Evolutionary conservation across 192 early-diverging fungal genomes (phyloP), one percentile per base, ranked within the genome.

Genomic region (Podila minutissima): DNA sequence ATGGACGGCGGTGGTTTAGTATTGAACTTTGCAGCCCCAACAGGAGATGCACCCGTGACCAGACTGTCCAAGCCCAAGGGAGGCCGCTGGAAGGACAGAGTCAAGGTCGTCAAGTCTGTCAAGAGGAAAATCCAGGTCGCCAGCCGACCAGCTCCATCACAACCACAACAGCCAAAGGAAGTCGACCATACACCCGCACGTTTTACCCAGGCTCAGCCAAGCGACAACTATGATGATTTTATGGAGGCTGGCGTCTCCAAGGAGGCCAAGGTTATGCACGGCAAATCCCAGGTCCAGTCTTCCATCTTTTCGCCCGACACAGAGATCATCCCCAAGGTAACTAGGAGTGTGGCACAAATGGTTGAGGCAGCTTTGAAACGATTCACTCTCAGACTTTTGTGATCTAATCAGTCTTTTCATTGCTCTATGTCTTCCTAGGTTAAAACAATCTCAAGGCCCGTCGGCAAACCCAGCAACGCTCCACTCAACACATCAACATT

Each of bases 221-320:
- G 68, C 26, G 63, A 73, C 35, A 67, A 64, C 17, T 61, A 55
- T 59, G 71, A 73, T 9, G 46, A 84, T 57, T 57, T 68, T 24
- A 58, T 50, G 28, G 15, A 66, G 3, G 67, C 53, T 2, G 51
- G 67, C 17, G 67, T 65, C 19, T 62, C 71, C 17, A 72, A 76
- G 22, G 73, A 74, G 26, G 66, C 51, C 51, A 83, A 86, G 28
- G 60, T 84, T 33, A 72, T 82, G 63, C 88, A 89, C 57, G 84
- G 84, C 26, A 92, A 89, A 71, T 82, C 86, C 51, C 91, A 94
- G 65, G 87, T 94, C 29, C 84, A 93, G 13, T 95, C 96, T 20
- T 96, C 95, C 63, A 88, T 96, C 62, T 96, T 95, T 68, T 90
- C 92, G 11, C 90, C 88, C 62, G 93, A 95, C 81, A 91, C 92